Percentiles rank a stretch among this genome's conserved stretches.
Evolutionary conservation across 805 yeast species (phyloP).

Genomic region (Starmera quercuum): DNA sequence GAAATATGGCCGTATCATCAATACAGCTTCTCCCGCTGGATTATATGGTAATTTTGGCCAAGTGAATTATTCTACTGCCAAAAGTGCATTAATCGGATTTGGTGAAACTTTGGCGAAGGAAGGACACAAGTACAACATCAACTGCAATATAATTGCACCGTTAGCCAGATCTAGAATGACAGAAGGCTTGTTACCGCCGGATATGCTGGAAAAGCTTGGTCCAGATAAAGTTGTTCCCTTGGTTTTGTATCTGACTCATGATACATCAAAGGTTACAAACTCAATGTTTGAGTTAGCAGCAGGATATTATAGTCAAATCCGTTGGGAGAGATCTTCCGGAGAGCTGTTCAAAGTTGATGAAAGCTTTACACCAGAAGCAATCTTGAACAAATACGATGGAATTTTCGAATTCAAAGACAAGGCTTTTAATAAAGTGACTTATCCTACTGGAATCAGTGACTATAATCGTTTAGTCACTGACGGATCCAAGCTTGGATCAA

Average conservation of each 20-base stretch:
- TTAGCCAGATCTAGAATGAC: slow-evolving; percentile 96
- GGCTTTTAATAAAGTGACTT: slow-evolving; percentile 45
- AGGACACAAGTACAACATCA: slow-evolving; percentile 78
- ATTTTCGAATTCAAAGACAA: slow-evolving; percentile 56
- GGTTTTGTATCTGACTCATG: slow-evolving; percentile 74
- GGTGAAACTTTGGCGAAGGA: slow-evolving; percentile 94
- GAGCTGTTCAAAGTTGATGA: slow-evolving; percentile 73
- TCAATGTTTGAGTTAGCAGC: slow-evolving; percentile 91
- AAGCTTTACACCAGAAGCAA: slow-evolving; percentile 77
- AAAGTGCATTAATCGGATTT: slow-evolving; percentile 81
- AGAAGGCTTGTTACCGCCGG: slow-evolving; percentile 80
- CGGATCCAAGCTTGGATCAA: slow-evolving; percentile 41
- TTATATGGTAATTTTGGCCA: slow-evolving; percentile 96
- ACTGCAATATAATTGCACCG: slow-evolving; percentile 85
- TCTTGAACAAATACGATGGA: slow-evolving; percentile 57
- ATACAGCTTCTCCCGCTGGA: slow-evolving; percentile 98
- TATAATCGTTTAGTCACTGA: slow-evolving; percentile 52
- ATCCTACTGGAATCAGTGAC: slow-evolving; percentile 71
- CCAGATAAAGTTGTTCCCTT: slow-evolving; percentile 93
- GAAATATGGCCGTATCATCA: slow-evolving; percentile 79
- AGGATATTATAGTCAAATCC: slow-evolving; percentile 82
- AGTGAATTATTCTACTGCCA: slow-evolving; percentile 91
- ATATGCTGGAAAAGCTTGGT: slow-evolving; percentile 66
- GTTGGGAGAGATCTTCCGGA: slow-evolving; percentile 94
- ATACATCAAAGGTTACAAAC: slow-evolving; percentile 53